Conservation (phyloP, 2,329 filamentous ascomycete genomes). For the Aspergillus pseudoglaucus region DNA sequence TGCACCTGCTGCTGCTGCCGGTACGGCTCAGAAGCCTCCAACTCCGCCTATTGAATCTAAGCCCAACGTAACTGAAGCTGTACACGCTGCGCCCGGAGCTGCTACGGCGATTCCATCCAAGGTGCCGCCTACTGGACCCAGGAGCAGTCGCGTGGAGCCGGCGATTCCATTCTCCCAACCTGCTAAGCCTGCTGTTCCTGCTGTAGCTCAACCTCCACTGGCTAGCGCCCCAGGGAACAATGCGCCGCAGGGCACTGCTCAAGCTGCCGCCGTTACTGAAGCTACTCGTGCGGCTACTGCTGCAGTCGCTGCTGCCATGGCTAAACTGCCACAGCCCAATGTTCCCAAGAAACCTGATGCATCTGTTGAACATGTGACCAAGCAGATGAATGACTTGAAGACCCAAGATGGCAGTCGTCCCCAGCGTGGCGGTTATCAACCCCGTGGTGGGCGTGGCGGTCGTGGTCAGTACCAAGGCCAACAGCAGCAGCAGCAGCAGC, state of each 20-base stretch:
- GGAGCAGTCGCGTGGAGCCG: conserved; percentile 38
- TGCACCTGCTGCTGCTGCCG: conserved; percentile 18
- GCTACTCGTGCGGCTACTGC: conserved; percentile 45
- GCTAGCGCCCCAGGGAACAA: conserved; percentile 17
- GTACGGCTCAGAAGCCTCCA: conserved; percentile 25
- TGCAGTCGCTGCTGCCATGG: conserved; percentile 47
- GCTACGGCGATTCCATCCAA: conserved; percentile 15
- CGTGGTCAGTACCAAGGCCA: conserved; percentile 38
- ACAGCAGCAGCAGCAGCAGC: conserved; percentile 19
- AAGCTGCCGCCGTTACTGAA: conserved; percentile 39
- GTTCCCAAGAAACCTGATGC: conserved; percentile 29
- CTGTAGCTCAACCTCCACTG: conserved; percentile 22
- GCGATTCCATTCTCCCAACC: conserved; percentile 40
- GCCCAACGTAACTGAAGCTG: conserved; percentile 31
- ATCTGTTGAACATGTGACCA: conserved; percentile 38
- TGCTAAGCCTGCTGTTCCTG: conserved; percentile 26
- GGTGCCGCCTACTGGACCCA: conserved; percentile 27
- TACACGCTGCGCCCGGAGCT: conserved; percentile 22
- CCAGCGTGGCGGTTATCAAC: conserved; percentile 33
- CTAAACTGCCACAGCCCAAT: conserved; percentile 40
- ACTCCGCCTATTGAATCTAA: conserved; percentile 34
- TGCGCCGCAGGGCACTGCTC: conserved; percentile 23
- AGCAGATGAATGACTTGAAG: conserved; percentile 42
- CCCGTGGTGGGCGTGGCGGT: conserved; percentile 43
- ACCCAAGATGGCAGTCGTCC: conserved; percentile 34